These are phyloP conservation scores for Ascochyta pisi DNA, from an alignment of 2,329 filamentous ascomycete genomes.

Conservation along the genomic window DNA sequence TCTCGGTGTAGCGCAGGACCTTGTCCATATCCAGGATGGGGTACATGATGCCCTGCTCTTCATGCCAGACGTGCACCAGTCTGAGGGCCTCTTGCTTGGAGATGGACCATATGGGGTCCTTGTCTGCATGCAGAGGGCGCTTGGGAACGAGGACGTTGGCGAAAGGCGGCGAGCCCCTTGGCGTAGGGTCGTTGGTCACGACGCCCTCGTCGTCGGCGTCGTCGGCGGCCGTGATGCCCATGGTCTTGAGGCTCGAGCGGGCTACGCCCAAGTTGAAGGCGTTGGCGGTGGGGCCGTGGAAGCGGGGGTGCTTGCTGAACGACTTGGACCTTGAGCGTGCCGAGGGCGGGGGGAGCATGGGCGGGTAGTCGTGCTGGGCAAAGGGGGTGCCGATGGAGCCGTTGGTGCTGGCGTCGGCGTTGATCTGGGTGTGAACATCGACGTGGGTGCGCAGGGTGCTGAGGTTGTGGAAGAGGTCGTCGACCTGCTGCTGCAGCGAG, in stretches of 20 bases:
- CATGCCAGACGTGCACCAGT: slow-evolving; percentile 80
- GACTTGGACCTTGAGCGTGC: slow-evolving; percentile 50
- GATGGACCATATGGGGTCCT: slow-evolving; percentile 83
- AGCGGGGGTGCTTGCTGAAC: slow-evolving; percentile 64
- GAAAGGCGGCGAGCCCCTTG: slow-evolving; percentile 53
- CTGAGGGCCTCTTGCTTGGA: slow-evolving; percentile 80
- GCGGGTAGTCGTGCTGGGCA: slow-evolving; percentile 41
- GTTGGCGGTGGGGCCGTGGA: slow-evolving; percentile 84
- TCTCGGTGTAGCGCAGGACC: slow-evolving; percentile 72
- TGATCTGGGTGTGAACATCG: slow-evolving; percentile 34
- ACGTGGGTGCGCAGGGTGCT: slow-evolving; percentile 66
- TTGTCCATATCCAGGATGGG: slow-evolving; percentile 79
- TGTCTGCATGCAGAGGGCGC: slow-evolving; percentile 52
- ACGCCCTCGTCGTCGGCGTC: slow-evolving; percentile 68
- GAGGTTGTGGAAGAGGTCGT: slow-evolving; percentile 75
- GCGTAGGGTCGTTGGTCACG: slow-evolving; percentile 61
- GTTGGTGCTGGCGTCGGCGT: no score
- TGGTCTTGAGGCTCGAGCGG: slow-evolving; percentile 83
- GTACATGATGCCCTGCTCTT: slow-evolving; percentile 93
- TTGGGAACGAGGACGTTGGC: slow-evolving; percentile 23
- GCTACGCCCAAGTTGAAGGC: slow-evolving; percentile 87
- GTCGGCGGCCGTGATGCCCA: slow-evolving; percentile 77
- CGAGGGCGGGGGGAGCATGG: slow-evolving; percentile 42
- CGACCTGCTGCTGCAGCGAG: slow-evolving; percentile 83
- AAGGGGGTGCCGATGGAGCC: slow-evolving; percentile 42